Percentiles rank a stretch among this genome's conserved stretches.
These are phyloP conservation scores for Hymenoscyphus repandus DNA, from an alignment of 2,329 filamentous ascomycete genomes.

Conservation along the genomic window DNA sequence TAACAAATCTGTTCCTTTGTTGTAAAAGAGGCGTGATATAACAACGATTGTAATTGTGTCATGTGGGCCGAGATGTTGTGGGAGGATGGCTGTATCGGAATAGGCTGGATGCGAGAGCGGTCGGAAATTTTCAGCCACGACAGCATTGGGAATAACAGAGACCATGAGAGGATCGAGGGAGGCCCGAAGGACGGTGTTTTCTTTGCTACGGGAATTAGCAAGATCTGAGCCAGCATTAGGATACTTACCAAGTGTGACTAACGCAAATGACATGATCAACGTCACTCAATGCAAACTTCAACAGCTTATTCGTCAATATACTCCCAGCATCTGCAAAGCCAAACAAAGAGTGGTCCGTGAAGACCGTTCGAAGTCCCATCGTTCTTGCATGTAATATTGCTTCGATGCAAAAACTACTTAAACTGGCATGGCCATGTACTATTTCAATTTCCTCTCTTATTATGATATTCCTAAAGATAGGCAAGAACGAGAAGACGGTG, in stretches of 20 bases:
- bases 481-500: conserved; percentile 97
- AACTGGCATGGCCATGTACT: conserved; percentile 91
- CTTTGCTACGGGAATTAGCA: conserved; percentile 60
- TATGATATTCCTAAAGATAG: conserved; percentile 93
- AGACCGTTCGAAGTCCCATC: conserved; percentile 93
- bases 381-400: conserved; percentile 91
- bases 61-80: conserved; percentile 68
- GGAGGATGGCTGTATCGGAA: conserved; percentile 40
- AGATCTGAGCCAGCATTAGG: neutral
- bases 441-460: conserved; percentile 94
- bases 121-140: conserved; percentile 93
- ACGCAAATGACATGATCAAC: conserved; percentile 98
- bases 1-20: conserved; percentile 96
- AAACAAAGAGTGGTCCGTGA: conserved; percentile 96
- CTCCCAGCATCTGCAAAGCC: conserved; percentile 95
- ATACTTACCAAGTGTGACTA: conserved; percentile 83
- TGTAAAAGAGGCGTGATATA: conserved; percentile 95
- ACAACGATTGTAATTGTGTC: conserved; percentile 95
- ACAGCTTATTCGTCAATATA: conserved; percentile 92
- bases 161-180: conserved; percentile 96
- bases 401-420: conserved; percentile 91
- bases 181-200: conserved; percentile 92
- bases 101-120: conserved; percentile 54
- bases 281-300: conserved; percentile 94
- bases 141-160: conserved; percentile 94